phyloP scores from a whole-genome alignment of 129 eudicot species.

The Cynara cardunculus region DNA sequence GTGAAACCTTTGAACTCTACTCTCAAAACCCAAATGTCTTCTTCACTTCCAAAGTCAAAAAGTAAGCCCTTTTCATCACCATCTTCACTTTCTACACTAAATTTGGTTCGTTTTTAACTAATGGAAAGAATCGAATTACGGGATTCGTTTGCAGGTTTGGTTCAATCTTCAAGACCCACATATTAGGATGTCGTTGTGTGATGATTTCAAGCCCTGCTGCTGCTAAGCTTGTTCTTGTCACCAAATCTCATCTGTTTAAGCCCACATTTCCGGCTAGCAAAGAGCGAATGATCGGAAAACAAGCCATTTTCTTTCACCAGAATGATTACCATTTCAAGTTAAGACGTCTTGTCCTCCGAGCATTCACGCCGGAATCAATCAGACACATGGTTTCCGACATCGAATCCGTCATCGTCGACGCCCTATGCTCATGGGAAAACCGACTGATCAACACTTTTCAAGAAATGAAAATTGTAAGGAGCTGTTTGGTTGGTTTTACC shows the following conservation, averaged over 20 bases:
- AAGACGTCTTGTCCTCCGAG: slow-evolving; percentile 46
- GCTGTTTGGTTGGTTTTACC: neutral
- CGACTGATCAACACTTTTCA: slow-evolving; percentile 37
- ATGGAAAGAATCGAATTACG: neutral
- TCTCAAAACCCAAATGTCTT: slow-evolving; percentile 44
- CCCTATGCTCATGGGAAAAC: slow-evolving; percentile 37
- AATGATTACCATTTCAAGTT: slow-evolving; percentile 38
- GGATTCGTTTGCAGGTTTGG: slow-evolving; percentile 32
- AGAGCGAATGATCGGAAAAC: slow-evolving; percentile 42
- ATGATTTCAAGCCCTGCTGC: slow-evolving; percentile 53
- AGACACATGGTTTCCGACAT: slow-evolving; percentile 32
- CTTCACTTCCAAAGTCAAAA: slow-evolving; percentile 44
- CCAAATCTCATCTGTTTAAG: slow-evolving; percentile 43
- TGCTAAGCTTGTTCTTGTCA: slow-evolving; percentile 36
- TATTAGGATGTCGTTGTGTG: slow-evolving; percentile 43
- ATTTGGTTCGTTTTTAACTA: neutral
- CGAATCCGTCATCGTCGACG: slow-evolving; percentile 25
- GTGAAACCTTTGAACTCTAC: slow-evolving; percentile 47
- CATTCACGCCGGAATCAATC: slow-evolving; percentile 33
- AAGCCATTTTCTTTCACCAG: slow-evolving; percentile 49
- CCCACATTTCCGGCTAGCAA: slow-evolving; percentile 49
- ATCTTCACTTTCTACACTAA: neutral
- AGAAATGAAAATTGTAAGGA: slow-evolving; percentile 40
- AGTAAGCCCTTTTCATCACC: slow-evolving; percentile 20
- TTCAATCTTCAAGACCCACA: slow-evolving; percentile 45